phyloP scores from a whole-genome alignment of 371 early-diverging fungal species.

The Mortierella sp. region DNA sequence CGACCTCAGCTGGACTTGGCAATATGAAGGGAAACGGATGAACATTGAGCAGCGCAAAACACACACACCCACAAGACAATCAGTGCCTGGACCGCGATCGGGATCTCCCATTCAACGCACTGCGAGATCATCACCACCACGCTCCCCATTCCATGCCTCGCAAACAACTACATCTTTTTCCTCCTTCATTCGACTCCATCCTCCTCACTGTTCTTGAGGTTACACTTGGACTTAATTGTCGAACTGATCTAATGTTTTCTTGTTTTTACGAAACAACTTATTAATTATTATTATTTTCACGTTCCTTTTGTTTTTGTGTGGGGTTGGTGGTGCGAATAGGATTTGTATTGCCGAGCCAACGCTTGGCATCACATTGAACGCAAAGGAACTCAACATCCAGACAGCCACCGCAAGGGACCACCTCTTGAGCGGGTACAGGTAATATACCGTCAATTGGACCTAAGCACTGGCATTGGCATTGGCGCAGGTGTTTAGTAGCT shows the following conservation, averaged over 20 bases:
- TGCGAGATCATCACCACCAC: not conserved
- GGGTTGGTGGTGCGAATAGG: constrained; percentile 14
- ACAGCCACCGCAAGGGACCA: constrained; percentile 49
- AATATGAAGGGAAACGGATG: not conserved
- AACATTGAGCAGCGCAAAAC: not conserved
- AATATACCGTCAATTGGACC: not conserved
- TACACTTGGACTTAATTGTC: not conserved
- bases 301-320: not conserved
- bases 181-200: not conserved
- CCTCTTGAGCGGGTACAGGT: constrained; percentile 36
- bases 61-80: not conserved
- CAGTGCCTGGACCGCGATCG: not conserved
- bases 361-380: constrained; percentile 41
- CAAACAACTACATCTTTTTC: not conserved
- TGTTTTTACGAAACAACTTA: no score
- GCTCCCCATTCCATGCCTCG: not conserved
- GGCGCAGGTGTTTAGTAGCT: not conserved
- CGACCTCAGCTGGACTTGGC: constrained; percentile 6
- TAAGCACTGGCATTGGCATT: not conserved
- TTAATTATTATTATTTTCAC: not conserved
- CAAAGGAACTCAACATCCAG: constrained; percentile 55
- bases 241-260: not conserved
- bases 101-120: not conserved
- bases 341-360: constrained; percentile 53
- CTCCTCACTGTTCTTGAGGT: not conserved